Evolutionary conservation across 169 alveolate species (phyloP), one percentile per base, ranked within the genome.

Genomic region (Plasmodium vinckei): DNA sequence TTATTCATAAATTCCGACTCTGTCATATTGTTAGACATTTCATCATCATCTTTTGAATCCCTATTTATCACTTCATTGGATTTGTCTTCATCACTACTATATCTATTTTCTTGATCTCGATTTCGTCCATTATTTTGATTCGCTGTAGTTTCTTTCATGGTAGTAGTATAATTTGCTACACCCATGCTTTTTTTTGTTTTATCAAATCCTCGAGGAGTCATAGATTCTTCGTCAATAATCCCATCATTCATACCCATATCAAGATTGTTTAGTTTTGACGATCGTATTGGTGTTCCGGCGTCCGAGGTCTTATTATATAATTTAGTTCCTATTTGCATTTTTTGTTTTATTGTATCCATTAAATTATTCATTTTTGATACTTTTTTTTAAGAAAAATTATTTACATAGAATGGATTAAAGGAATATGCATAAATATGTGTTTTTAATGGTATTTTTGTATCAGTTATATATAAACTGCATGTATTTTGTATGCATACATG

Each of bases 161-260:
- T 54, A 71, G 56, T 82, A 5, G 42, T 57, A 44, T 67, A 82
- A 70, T n/a, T 67, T 59, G 53, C 33, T 46, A 56, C 39, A 15
- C 49, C 90, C 84, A 68, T 82, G 23, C 90, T 68, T 67, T 82
- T 82, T 82, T 86, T 86, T 72, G 91, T 86, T 46, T 73, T 70
- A 54, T 86, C 91, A 64, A 86, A 86, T 10, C 64, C 84, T 13
- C 91, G 63, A 10, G 91, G 91, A 9, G 91, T 86, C 46, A 86
- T 12, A 42, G 44, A n/a, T 4, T 86, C 91, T 15, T 86, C 91
- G 54, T 86, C 91, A 33, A 86, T 86, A 21, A 86, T 70, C 9
- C 60, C 71, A 53, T 51, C 71, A 39, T 67, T 44, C n/a, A 54
- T 15, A 15, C 33, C 71, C 84, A 79, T 67, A 4, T 56, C 51